These are phyloP conservation scores for Rhododendron kiyosumense DNA, from an alignment of 148 eudicot genomes.

Conservation along the genomic window DNA sequence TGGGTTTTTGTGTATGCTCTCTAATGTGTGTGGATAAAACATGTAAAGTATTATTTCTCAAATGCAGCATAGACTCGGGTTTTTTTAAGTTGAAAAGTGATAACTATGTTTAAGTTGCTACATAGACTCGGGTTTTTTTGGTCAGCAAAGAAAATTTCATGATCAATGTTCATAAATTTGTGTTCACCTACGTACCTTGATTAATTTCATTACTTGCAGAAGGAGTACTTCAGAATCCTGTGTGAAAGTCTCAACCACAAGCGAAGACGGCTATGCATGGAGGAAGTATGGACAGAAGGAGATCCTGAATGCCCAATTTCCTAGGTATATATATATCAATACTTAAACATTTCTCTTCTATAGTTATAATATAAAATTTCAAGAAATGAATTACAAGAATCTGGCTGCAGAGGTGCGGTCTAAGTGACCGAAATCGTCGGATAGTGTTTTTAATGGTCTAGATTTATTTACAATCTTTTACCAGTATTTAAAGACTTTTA, in stretches of 20 bases:
- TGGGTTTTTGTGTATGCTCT: background rate
- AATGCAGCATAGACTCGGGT: background rate
- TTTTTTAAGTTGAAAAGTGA: background rate
- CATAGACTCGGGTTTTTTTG: too few relatives aligned
- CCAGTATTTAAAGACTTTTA: too few relatives aligned
- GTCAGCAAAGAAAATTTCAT: background rate
- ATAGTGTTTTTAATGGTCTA: too few relatives aligned
- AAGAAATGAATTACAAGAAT: too few relatives aligned
- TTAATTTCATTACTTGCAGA: conserved; percentile 14
- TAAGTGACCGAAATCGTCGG: too few relatives aligned
- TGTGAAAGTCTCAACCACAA: conserved; percentile 10
- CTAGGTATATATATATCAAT: conserved; percentile 24
- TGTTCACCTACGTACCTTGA: background rate
- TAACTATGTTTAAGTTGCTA: background rate
- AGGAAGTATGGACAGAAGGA: conserved; percentile 51
- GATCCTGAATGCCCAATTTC: conserved; percentile 32
- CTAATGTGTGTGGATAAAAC: background rate
- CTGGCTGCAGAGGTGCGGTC: too few relatives aligned
- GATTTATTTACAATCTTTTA: too few relatives aligned
- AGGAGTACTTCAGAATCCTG: conserved; percentile 18
- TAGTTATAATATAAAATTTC: background rate
- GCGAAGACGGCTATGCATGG: conserved; percentile 41
- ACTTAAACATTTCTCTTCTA: background rate
- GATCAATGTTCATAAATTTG: background rate
- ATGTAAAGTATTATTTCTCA: background rate